Base-by-base conservation (phyloP, 345 rosid species). In the Ceriops tagal region DNA sequence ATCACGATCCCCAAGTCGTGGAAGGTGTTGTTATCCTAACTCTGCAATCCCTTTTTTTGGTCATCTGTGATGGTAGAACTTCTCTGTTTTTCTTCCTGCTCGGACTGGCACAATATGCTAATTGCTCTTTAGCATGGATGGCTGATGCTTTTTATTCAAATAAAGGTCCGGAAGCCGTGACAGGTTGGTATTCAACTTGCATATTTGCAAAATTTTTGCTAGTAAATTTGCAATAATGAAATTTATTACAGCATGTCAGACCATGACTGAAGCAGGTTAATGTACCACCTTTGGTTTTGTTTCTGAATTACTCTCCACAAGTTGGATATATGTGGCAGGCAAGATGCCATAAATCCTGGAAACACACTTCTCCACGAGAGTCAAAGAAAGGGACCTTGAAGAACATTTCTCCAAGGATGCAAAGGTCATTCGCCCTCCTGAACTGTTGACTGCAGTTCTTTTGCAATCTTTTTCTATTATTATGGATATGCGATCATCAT, bases 331-430 rank as follows among this genome's bases (percentile, higher is more conserved):
- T 63, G 34, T 71, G 57, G 57, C 77, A 92, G 98, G 79, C 66
- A 1, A 52, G 96, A 84, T 0, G 27, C 49, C 58, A 70, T 21
- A 43, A 92, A 95, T 77, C 83, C 89, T 65, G 98, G 99, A 64
- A 86, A 85, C 61, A 87, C 96, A 32, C 96, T 95, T 58, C 92
- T 95, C 99, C 34, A 88, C 97, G 46, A 87, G 98, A 69, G 99
- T 95, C 61, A 84, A 92, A 0, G 93, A 95, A 59, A 86, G 88
- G 83, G 96, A 87, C 30, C 93, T 95, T 8, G 92, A 92, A 76
- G 87, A 93, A 21, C 99, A 95, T 80, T 95, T 95, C 83, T 77
- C 96, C 6, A 95, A 88, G 88, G 99, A 95, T 78, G 99, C 98
- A 71, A 95, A 95, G 98, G 99, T 95, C 32, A 10, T 53, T 7